A percentile compares a stretch with the other conserved stretches of the same genome.
Conservation (phyloP, 176 grass and related monocot species). For the Panicum miliaceum region DNA sequence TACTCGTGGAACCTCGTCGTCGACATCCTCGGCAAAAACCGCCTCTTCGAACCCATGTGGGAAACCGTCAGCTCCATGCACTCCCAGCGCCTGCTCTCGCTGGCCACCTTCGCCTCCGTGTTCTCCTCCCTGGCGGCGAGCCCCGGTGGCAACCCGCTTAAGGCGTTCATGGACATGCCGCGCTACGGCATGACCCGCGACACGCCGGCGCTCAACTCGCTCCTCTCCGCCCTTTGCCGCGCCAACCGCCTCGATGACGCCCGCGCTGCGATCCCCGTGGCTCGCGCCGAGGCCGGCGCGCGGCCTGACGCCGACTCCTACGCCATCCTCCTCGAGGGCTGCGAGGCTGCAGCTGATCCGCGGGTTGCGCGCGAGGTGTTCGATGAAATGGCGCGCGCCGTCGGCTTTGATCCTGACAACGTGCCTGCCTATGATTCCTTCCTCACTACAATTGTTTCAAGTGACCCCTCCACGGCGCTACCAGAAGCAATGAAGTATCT, state of each 20-base stretch:
- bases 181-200: constrained; percentile 55
- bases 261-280: constrained; percentile 54
- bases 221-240: constrained; percentile 79
- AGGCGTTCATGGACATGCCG: constrained; percentile 63
- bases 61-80: constrained; percentile 72
- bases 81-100: constrained; percentile 61
- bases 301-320: constrained; percentile 76
- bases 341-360: constrained; percentile 60
- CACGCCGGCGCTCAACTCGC: constrained; percentile 71
- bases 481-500: constrained; percentile 63
- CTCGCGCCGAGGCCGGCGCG: constrained; percentile 27
- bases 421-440: constrained; percentile 80
- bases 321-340: constrained; percentile 82
- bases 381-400: constrained; percentile 63
- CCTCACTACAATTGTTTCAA: constrained; percentile 68
- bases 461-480: constrained; percentile 42
- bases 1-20: constrained; percentile 94
- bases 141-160: constrained; percentile 45
- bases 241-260: constrained; percentile 63
- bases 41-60: constrained; percentile 73
- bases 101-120: constrained; percentile 79
- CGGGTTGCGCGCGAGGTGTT: constrained; percentile 71
- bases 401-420: constrained; percentile 64
- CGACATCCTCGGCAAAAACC: constrained; percentile 88
- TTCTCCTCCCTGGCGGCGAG: constrained; percentile 66